Conservation (phyloP, 2,329 filamentous ascomycete species). For the Seiridium cupressi region DNA sequence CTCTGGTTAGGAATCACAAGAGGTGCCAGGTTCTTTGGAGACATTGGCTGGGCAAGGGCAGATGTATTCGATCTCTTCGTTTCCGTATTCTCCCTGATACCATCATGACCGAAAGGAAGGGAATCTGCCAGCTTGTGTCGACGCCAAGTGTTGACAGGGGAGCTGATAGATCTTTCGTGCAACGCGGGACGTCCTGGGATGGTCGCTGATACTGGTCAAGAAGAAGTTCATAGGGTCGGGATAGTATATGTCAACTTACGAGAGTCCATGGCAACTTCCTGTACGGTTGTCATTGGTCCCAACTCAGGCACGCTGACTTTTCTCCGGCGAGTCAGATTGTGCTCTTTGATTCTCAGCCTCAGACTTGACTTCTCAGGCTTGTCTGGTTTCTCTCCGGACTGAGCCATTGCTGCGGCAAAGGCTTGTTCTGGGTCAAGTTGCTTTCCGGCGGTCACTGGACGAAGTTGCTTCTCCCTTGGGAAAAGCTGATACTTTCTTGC, state of each 20-base stretch:
- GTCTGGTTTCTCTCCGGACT: slow-evolving; percentile 37
- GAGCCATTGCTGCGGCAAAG: slow-evolving; percentile 37
- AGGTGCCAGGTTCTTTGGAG: slow-evolving; percentile 53
- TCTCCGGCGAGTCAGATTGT: slow-evolving; percentile 54
- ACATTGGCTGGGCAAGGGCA: slow-evolving; percentile 39
- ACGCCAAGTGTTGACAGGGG: slow-evolving; percentile 52
- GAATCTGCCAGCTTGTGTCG: slow-evolving; percentile 40
- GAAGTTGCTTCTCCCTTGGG: slow-evolving; percentile 49
- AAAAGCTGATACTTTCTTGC: slow-evolving; percentile 61
- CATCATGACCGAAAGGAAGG: slow-evolving; percentile 28
- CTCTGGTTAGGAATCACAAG: slow-evolving; percentile 52
- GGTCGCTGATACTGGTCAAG: slow-evolving; percentile 48
- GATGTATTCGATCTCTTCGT: slow-evolving; percentile 13
- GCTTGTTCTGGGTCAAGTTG: slow-evolving; percentile 50
- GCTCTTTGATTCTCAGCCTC: slow-evolving; percentile 55
- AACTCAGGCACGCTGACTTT: slow-evolving; percentile 65
- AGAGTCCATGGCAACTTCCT: slow-evolving; percentile 67
- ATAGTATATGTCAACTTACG: slow-evolving; percentile 46
- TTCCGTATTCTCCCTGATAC: slow-evolving; percentile 13
- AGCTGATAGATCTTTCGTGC: slow-evolving; percentile 63
- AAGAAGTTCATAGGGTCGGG: too few relatives aligned
- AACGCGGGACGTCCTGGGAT: slow-evolving; percentile 64
- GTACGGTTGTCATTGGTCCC: slow-evolving; percentile 67
- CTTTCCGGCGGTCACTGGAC: slow-evolving; percentile 38
- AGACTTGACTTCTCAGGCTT: slow-evolving; percentile 38